A percentile compares a stretch with the other conserved stretches of the same genome.
phyloP scores from a whole-genome alignment of 345 rosid genomes.

The Isatis tinctoria region DNA sequence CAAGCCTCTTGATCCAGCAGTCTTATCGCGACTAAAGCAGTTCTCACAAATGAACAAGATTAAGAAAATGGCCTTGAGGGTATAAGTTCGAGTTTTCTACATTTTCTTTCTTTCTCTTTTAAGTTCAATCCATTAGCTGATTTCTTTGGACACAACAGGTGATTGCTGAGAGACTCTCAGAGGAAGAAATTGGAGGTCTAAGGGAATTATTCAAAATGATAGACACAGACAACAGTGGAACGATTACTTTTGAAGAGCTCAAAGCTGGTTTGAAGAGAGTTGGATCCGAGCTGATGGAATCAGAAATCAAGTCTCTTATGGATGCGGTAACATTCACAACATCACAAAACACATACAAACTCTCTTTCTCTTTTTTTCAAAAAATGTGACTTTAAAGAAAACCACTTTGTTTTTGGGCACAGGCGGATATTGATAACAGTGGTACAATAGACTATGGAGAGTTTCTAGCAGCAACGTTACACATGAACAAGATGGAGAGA shows the following conservation, averaged over 20 bases:
- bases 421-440: constrained; percentile 93
- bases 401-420: neutral
- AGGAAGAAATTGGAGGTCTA: constrained; percentile 96
- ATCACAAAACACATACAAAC: neutral
- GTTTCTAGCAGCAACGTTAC: constrained; percentile 93
- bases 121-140: neutral
- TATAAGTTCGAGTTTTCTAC: constrained; percentile 27
- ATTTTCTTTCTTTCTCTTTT: neutral
- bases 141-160: constrained; percentile 45
- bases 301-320: constrained; percentile 90
- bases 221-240: constrained; percentile 87
- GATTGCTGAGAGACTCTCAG: constrained; percentile 94
- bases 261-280: constrained; percentile 79
- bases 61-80: constrained; percentile 95
- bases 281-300: constrained; percentile 87
- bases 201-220: constrained; percentile 93
- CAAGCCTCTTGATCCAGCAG: constrained; percentile 94
- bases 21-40: constrained; percentile 85
- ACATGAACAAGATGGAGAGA: constrained; percentile 88
- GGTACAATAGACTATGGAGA: constrained; percentile 97
- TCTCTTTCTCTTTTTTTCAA: neutral
- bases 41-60: constrained; percentile 96
- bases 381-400: neutral
- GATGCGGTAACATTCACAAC: constrained; percentile 56
- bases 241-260: constrained; percentile 91